These are phyloP conservation scores for Aspergillus sclerotioniger DNA, from an alignment of 495 filamentous ascomycete species.

Conservation along the genomic window DNA sequence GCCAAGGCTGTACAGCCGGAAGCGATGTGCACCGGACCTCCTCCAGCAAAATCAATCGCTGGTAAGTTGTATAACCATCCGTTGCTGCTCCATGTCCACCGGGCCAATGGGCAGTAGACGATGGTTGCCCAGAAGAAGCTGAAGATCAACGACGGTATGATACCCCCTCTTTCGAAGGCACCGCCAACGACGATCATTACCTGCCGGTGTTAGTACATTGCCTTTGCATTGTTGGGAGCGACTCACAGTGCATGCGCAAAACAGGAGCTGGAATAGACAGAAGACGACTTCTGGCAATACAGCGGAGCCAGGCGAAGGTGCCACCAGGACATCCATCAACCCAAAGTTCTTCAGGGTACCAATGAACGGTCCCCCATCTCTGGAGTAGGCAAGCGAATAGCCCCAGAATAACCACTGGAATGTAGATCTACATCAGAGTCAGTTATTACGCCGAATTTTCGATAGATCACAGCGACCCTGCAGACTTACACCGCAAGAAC, in stretches of 20 bases:
- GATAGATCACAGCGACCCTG: not conserved
- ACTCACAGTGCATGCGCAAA: slow-evolving; percentile 54
- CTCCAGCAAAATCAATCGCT: slow-evolving; percentile 56
- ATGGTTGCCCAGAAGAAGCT: slow-evolving; percentile 59
- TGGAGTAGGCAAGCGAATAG: slow-evolving; percentile 53
- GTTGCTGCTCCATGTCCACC: slow-evolving; percentile 60
- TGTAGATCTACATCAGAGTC: slow-evolving; percentile 28
- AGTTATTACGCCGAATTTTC: not conserved
- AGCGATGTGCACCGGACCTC: slow-evolving; percentile 57
- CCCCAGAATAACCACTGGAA: slow-evolving; percentile 62
- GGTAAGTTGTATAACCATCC: slow-evolving; percentile 58
- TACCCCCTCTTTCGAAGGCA: slow-evolving; percentile 54
- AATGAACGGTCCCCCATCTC: slow-evolving; percentile 52
- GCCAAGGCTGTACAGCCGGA: slow-evolving; percentile 54
- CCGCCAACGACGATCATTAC: slow-evolving; percentile 54
- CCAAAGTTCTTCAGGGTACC: slow-evolving; percentile 55
- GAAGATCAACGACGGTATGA: slow-evolving; percentile 55
- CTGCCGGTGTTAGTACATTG: slow-evolving; percentile 18
- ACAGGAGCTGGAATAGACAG: slow-evolving; percentile 57
- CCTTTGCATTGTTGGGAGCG: not conserved
- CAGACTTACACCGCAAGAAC: slow-evolving; percentile 41
- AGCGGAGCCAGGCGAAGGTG: slow-evolving; percentile 47
- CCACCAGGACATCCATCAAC: slow-evolving; percentile 48
- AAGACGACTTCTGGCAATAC: slow-evolving; percentile 57
- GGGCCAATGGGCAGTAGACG: slow-evolving; percentile 58